These are phyloP conservation scores for Podospora australis DNA, from an alignment of 495 filamentous ascomycete genomes.

Conservation along the genomic window DNA sequence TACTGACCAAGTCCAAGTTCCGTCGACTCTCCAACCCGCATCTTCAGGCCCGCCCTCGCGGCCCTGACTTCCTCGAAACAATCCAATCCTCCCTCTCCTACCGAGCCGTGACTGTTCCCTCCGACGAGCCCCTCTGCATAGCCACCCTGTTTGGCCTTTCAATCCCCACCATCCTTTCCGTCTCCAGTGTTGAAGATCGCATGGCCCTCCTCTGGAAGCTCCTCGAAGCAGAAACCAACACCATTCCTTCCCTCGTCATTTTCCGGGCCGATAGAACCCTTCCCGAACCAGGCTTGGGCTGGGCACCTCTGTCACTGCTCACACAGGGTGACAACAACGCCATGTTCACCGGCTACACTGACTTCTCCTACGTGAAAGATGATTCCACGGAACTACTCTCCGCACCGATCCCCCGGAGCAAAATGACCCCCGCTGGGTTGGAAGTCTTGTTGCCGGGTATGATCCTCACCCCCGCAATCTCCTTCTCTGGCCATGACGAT, in stretches of 20 bases:
- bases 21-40: constrained; percentile 1
- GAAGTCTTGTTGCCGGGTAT: neutral
- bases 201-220: constrained; percentile 21
- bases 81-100: constrained; percentile 21
- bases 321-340: neutral
- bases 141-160: constrained; percentile 23
- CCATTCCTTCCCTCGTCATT: neutral
- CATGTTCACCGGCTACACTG: neutral
- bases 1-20: constrained; percentile 3
- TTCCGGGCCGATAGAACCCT: neutral
- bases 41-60: neutral
- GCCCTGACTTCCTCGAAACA: neutral
- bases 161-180: constrained; percentile 12
- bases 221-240: neutral
- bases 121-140: constrained; percentile 31
- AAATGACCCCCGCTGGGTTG: neutral
- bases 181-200: constrained; percentile 4
- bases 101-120: constrained; percentile 24
- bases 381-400: neutral
- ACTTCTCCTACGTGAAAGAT: neutral
- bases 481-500: too few species aligned
- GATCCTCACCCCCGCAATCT: too few species aligned
- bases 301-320: neutral
- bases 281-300: neutral
- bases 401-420: neutral